Conservation (phyloP, 1,284 basidiomycete genomes). For the Heterobasidion occidentale region DNA sequence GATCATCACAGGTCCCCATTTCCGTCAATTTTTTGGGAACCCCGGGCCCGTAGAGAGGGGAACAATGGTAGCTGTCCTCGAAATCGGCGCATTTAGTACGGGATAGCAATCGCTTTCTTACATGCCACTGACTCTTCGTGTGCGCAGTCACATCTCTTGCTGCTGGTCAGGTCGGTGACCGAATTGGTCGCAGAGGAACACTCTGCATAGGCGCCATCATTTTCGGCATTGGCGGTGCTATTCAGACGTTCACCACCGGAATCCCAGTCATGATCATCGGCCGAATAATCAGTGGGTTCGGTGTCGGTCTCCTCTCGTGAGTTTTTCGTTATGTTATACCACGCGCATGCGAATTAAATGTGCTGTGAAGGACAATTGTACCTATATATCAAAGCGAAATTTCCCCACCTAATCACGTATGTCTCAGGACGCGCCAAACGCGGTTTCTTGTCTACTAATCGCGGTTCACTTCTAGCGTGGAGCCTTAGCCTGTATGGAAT, state of each 20-base stretch:
- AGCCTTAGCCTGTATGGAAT: constrained; percentile 93
- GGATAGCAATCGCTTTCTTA: not conserved
- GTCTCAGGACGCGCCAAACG: constrained; percentile 19
- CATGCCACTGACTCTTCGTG: not conserved
- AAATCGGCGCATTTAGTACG: constrained; percentile 88
- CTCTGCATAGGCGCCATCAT: constrained; percentile 82
- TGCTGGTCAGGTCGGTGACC: constrained; percentile 84
- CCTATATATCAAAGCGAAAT: constrained; percentile 98
- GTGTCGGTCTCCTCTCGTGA: constrained; percentile 88
- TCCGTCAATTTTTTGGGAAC: constrained; percentile 75
- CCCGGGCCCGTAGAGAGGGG: constrained; percentile 65
- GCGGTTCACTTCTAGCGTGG: constrained; percentile 51
- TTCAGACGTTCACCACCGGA: constrained; percentile 85
- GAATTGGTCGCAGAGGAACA: constrained; percentile 82
- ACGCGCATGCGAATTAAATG: not conserved
- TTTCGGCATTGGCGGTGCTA: constrained; percentile 83
- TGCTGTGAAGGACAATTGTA: constrained; percentile 72
- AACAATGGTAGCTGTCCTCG: constrained; percentile 89
- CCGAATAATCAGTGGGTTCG: constrained; percentile 84
- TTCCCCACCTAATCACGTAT: constrained; percentile 86
- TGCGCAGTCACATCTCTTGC: constrained; percentile 79
- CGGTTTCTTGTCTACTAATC: constrained; percentile 2
- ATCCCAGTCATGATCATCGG: constrained; percentile 86
- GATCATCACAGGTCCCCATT: constrained; percentile 91
- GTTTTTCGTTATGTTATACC: constrained; percentile 20